Evolutionary conservation across 768 basidiomycete genomes (phyloP).

Genomic region (Naematelia encephala): DNA sequence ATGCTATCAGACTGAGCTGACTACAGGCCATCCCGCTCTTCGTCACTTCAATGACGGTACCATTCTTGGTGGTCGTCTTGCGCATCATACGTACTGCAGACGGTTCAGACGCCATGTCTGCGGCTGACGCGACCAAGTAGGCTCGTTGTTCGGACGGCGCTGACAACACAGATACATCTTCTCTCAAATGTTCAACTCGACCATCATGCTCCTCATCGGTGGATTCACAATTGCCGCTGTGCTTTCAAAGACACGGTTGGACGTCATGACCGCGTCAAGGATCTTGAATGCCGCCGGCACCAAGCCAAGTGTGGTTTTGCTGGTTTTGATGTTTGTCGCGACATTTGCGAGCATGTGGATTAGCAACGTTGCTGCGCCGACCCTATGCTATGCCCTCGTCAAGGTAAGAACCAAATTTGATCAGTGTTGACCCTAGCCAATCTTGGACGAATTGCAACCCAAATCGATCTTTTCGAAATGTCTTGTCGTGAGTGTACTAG

Average conservation of each 20-base stretch:
- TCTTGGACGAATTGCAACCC: constrained; percentile 82
- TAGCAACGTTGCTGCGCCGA: constrained; percentile 96
- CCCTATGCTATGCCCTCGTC: constrained; percentile 92
- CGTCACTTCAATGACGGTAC: constrained; percentile 89
- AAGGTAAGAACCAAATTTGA: constrained; percentile 58
- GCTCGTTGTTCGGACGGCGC: constrained; percentile 26
- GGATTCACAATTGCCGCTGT: constrained; percentile 98
- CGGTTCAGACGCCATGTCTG: constrained; percentile 55
- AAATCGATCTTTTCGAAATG: constrained; percentile 83
- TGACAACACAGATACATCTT: constrained; percentile 70
- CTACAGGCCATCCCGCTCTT: constrained; percentile 88
- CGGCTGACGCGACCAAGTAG: constrained; percentile 76
- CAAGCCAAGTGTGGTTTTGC: constrained; percentile 75
- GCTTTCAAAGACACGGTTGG: constrained; percentile 90
- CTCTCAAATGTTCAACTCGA: constrained; percentile 92
- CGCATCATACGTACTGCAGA: constrained; percentile 68
- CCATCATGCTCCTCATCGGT: constrained; percentile 96
- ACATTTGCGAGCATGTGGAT: constrained; percentile 99
- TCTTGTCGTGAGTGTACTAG: constrained; percentile 68
- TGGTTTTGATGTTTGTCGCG: constrained; percentile 92
- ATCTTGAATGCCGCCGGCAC: constrained; percentile 88
- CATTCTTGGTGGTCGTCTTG: constrained; percentile 79
- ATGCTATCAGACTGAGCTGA: not conserved
- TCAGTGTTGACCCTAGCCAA: constrained; percentile 64
- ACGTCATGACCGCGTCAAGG: constrained; percentile 79